These are phyloP conservation scores for Chaetoscypha palmicola DNA, from an alignment of 2,329 filamentous ascomycete genomes.

Conservation along the genomic window DNA sequence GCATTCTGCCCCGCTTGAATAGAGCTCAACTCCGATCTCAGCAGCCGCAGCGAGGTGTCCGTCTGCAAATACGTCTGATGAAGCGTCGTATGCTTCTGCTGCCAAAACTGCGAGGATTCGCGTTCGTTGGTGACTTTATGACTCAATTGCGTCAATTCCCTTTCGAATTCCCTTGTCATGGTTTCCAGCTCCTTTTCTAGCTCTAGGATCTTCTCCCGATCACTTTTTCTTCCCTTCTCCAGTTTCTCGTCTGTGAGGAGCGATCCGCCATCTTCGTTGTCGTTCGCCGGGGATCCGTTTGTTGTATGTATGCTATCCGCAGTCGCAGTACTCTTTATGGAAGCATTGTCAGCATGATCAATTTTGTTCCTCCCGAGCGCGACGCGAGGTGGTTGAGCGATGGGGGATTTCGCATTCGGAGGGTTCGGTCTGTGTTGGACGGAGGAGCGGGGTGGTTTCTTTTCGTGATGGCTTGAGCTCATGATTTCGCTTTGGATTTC, in stretches of 20 bases:
- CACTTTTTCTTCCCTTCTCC: background rate
- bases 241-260: constrained; percentile 1
- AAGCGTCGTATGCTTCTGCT: constrained; percentile 45
- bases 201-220: constrained; percentile 37
- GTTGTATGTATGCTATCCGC: background rate
- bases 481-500: constrained; percentile 9
- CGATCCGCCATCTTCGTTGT: background rate
- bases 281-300: background rate
- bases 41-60: constrained; percentile 46
- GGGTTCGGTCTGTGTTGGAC: constrained; percentile 2
- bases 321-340: constrained; percentile 12
- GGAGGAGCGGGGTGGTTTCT: constrained; percentile 12
- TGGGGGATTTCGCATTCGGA: constrained; percentile 14
- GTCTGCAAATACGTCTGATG: constrained; percentile 46
- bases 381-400: constrained; percentile 23
- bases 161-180: constrained; percentile 48
- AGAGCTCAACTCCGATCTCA: constrained; percentile 43
- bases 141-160: constrained; percentile 45
- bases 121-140: constrained; percentile 39
- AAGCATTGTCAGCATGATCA: constrained; percentile 15
- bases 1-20: constrained; percentile 41
- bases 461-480: constrained; percentile 14
- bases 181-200: constrained; percentile 46
- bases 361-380: constrained; percentile 18
- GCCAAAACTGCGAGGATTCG: constrained; percentile 51